Conservation (phyloP, 768 basidiomycete genomes). For the Nevesoporus exiguus region DNA sequence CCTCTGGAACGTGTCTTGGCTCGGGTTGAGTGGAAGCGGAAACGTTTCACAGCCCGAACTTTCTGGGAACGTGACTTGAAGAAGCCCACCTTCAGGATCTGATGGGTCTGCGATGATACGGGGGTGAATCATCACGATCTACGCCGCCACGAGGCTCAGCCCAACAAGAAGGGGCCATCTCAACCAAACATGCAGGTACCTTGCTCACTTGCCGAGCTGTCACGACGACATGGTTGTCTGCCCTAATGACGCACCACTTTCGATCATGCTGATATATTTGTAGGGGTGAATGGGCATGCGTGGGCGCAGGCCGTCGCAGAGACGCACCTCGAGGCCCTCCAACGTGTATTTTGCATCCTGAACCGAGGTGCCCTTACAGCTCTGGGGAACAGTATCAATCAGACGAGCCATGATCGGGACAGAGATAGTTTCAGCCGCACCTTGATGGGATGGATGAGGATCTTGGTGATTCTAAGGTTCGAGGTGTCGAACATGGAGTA, state of each 20-base stretch:
- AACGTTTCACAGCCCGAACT: slow-evolving; percentile 57
- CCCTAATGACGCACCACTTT: slow-evolving; percentile 66
- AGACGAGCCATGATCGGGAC: not conserved
- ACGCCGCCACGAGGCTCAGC: not conserved
- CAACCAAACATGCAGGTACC: slow-evolving; percentile 42
- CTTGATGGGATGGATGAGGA: slow-evolving; percentile 70
- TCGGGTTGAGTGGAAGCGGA: slow-evolving; percentile 55
- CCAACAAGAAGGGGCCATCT: not conserved
- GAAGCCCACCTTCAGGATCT: slow-evolving; percentile 43
- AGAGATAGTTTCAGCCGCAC: slow-evolving; percentile 24
- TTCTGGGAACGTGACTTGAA: slow-evolving; percentile 58
- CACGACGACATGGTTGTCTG: slow-evolving; percentile 47
- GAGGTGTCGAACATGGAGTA: slow-evolving; percentile 28
- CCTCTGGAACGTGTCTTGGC: slow-evolving; percentile 40
- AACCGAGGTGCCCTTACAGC: slow-evolving; percentile 67
- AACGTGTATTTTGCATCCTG: slow-evolving; percentile 52
- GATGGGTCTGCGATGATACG: slow-evolving; percentile 44
- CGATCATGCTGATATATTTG: slow-evolving; percentile 60
- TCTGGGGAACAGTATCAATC: slow-evolving; percentile 40
- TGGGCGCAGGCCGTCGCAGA: not conserved
- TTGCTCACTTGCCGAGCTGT: slow-evolving; percentile 66
- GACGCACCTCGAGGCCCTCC: slow-evolving; percentile 61
- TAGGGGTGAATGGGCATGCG: not conserved
- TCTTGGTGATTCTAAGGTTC: slow-evolving; percentile 47
- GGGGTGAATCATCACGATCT: slow-evolving; percentile 71